These are phyloP conservation scores for Rhodamnia rubescens DNA, from an alignment of 345 rosid genomes.

Conservation along the genomic window DNA sequence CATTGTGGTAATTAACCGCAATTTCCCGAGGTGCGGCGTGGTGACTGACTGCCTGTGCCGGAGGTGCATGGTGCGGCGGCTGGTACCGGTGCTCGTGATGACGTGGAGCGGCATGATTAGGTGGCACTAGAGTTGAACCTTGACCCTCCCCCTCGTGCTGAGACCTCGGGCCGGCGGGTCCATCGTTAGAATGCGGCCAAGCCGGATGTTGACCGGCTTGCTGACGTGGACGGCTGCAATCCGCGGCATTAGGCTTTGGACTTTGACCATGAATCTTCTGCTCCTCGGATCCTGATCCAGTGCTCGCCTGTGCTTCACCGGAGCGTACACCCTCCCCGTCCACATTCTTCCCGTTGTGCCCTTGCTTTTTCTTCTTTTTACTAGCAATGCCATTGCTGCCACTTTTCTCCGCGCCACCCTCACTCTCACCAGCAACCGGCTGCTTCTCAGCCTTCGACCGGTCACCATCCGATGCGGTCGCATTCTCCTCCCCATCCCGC, in stretches of 20 bases:
- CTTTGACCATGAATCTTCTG: not conserved
- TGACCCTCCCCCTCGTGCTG: not conserved
- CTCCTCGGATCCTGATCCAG: not conserved
- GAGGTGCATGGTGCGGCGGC: not conserved
- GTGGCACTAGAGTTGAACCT: not conserved
- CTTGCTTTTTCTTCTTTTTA: slow-evolving; percentile 5
- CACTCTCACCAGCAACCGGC: not conserved
- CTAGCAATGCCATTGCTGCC: not conserved
- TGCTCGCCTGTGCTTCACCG: not conserved
- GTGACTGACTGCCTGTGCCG: not conserved
- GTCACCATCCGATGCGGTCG: not conserved
- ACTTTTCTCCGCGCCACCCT: not conserved
- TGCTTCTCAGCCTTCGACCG: not conserved
- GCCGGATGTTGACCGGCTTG: not conserved
- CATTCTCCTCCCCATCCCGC: not conserved
- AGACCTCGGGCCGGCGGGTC: not conserved
- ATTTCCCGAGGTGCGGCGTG: not conserved
- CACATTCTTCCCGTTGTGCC: slow-evolving; percentile 2
- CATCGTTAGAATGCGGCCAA: not conserved
- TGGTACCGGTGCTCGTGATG: not conserved
- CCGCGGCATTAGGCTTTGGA: not conserved
- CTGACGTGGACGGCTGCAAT: not conserved
- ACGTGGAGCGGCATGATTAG: not conserved
- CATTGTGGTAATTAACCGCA: not conserved
- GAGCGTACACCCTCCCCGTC: not conserved